phyloP scores from a whole-genome alignment of 495 filamentous ascomycete genomes.

The Cudoniella acicularis region DNA sequence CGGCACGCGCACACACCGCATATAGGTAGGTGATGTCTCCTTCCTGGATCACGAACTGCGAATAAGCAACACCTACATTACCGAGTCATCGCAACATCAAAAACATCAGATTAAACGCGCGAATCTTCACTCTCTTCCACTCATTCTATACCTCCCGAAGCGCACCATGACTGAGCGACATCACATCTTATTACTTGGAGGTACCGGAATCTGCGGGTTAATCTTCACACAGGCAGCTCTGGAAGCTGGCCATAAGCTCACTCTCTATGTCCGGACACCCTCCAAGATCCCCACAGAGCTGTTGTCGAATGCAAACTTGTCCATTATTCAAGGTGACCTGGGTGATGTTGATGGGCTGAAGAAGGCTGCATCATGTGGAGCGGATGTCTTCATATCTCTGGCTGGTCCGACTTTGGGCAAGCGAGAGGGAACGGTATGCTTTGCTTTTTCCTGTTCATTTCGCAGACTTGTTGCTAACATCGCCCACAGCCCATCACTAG shows the following conservation, averaged over 20 bases:
- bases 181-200: slow-evolving; percentile 20
- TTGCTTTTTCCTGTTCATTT: background rate
- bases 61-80: too few relatives aligned
- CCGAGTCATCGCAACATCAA: too few relatives aligned
- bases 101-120: too few relatives aligned
- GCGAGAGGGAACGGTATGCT: slow-evolving; percentile 17
- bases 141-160: background rate
- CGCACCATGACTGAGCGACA: background rate
- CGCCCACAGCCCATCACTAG: slow-evolving; percentile 15
- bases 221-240: slow-evolving; percentile 20
- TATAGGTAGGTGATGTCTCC: too few relatives aligned
- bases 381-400: slow-evolving; percentile 20
- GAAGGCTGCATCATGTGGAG: slow-evolving; percentile 18
- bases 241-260: slow-evolving; percentile 12
- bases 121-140: background rate
- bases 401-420: slow-evolving; percentile 20
- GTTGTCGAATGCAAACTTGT: slow-evolving; percentile 9
- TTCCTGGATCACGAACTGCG: too few relatives aligned
- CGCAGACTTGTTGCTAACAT: background rate
- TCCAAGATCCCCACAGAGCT: slow-evolving; percentile 19
- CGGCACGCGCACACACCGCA: too few relatives aligned
- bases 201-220: slow-evolving; percentile 15
- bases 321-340: slow-evolving; percentile 18
- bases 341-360: slow-evolving; percentile 15
- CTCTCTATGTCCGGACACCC: slow-evolving; percentile 18